Evolutionary conservation across 2,329 filamentous ascomycete genomes (phyloP), one percentile per base, ranked within the genome.

Genomic region (Alternaria triticimaculans): DNA sequence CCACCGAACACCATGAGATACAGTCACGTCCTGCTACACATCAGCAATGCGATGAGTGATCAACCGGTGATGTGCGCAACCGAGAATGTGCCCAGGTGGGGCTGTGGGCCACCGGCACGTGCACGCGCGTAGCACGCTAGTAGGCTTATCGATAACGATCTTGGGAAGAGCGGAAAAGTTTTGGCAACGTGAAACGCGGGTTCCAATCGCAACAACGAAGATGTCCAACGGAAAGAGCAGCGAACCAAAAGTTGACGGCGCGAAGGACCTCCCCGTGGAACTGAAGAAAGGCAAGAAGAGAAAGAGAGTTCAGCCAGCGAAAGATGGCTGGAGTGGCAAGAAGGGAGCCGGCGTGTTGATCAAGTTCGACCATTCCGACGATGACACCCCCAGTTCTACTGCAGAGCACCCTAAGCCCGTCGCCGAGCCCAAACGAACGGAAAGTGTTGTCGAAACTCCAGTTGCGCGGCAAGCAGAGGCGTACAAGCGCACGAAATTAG

Each of bases 251-350:
- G 25, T 37, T 3, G 46, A 54, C 4, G 10, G 33, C 5, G 53
- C 15, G 9, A 44, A 25, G 4, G 41, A 25, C 1, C 11, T 21
- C 5, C 26, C 61, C 3, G 25, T 30, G 14, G 66, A 68, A 14
- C 15, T 66, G 9, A 72, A 66, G 14, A 72, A 72, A 57, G 68
- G 74, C 37, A 78, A 75, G 48, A 80, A 80, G 62, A 74, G 77
- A 37, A 80, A 79, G 62, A 73, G 73, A 60, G 64, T 72, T 18
- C 66, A 64, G 10, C 64, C 60, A 30, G 54, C 59, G 26, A 58
- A 58, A 28, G 60, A 55, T 33, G 55, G 59, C 14, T 41, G 41
- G 45, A 60, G 53, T 48, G 48, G 56, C 20, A 55, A 58, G 43
- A 68, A 73, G 64, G 64, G 70, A 54, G 55, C 59, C 23, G 71